Evolutionary conservation across 2,329 filamentous ascomycete genomes (phyloP), one percentile per base, ranked within the genome.

Genomic region (Pseudogymnoascus sp.): DNA sequence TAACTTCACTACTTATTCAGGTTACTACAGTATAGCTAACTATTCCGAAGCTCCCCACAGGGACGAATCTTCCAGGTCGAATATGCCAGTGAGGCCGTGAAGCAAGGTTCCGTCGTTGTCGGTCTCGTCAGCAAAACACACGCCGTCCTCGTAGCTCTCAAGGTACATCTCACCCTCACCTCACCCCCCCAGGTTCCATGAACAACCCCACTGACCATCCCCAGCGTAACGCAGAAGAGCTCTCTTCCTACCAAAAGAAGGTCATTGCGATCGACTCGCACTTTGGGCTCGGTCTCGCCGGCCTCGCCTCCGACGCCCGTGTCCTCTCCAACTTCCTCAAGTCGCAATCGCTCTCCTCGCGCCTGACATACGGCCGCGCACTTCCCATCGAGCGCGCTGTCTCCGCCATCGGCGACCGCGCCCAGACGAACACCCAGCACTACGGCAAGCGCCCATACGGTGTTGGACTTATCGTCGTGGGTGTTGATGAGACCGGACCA

Each of bases 321-420:
- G 94, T 99, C 70, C 91, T 99, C 70, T 97, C 92, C 82, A 99
- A 99, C 85, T 99, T 97, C 82, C 97, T 99, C 93, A 97, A 97
- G 82, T 91, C 96, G 79, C 94, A 97, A 79, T 96, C 91, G 66
- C 90, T 99, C 71, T 89, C 90, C 71, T 93, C 94, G 71, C 91
- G 93, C 75, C 87, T 99, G 70, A 96, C 91, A 62, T 97, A 96
- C 80, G 93, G 90, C 77, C 92, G 94, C 68, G 86, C 92, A 68
- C 94, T 99, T 74, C 90, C 91, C 33, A 81, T 97, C 73, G 88
- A 91, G 71, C 88, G 89, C 65, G 90, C 97, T 70, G 92, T 96
- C 68, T 83, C 86, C 66, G 88, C 93, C 76, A 97, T 99, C 72
- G 93, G 90, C 69, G 91, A 96, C 75, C 94, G 96, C 76, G 94